phyloP scores from a whole-genome alignment of 2,329 filamentous ascomycete genomes.

The Domatiomyces catenatus region DNA sequence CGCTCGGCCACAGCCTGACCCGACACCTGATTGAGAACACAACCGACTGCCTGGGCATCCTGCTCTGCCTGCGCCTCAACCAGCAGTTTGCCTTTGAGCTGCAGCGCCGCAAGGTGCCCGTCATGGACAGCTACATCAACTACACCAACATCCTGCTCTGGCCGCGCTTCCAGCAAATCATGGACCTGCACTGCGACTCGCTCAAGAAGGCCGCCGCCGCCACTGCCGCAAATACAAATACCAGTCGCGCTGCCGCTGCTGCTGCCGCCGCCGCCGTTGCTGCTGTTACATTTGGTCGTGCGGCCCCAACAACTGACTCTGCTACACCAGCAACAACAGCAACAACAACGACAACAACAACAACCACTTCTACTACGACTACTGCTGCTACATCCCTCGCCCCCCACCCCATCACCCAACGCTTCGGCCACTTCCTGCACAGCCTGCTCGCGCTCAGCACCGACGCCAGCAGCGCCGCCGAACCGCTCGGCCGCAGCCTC shows the following conservation, averaged over 20 bases:
- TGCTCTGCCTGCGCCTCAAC: conserved; percentile 85
- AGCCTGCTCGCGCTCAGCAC: conserved; percentile 68
- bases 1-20: conserved; percentile 63
- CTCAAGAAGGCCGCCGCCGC: conserved; percentile 45
- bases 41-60: conserved; percentile 68
- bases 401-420: conserved; percentile 80
- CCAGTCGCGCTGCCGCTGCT: conserved; percentile 32
- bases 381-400: conserved; percentile 40
- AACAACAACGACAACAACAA: conserved; percentile 3
- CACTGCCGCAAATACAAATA: conserved; percentile 27
- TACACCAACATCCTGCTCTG: conserved; percentile 90
- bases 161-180: conserved; percentile 86
- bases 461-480: conserved; percentile 87
- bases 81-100: conserved; percentile 90
- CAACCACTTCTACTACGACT: conserved; percentile 31
- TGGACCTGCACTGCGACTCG: conserved; percentile 84
- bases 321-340: neutral
- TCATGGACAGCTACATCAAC: conserved; percentile 83
- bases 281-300: conserved; percentile 36
- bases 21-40: conserved; percentile 61
- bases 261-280: conserved; percentile 34
- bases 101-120: conserved; percentile 77
- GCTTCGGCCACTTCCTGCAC: conserved; percentile 86
- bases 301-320: no score
- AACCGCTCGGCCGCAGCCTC: conserved; percentile 73